Evolutionary conservation across 2,329 filamentous ascomycete species (phyloP).

Genomic region (Chrysosporium keratinophilum): DNA sequence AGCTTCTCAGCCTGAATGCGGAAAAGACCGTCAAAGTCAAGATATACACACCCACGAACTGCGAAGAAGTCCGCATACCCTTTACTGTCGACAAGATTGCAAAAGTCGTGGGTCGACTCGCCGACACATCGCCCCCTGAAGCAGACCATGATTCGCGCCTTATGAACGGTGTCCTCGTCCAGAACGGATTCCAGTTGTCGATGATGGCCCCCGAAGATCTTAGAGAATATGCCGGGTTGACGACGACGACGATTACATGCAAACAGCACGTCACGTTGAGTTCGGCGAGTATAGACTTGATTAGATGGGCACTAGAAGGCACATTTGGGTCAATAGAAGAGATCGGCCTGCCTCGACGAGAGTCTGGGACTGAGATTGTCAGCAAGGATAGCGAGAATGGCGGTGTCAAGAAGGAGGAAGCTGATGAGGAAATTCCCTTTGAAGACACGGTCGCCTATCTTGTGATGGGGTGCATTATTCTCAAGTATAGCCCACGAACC

Average conservation of each 20-base stretch:
- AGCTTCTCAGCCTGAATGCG: slow-evolving; percentile 82
- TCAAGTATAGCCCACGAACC: slow-evolving; percentile 60
- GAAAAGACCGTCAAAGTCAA: slow-evolving; percentile 73
- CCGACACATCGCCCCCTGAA: slow-evolving; percentile 61
- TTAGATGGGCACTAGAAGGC: slow-evolving; percentile 86
- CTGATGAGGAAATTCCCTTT: slow-evolving; percentile 37
- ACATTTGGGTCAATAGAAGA: slow-evolving; percentile 79
- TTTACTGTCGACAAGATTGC: slow-evolving; percentile 93
- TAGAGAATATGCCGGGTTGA: slow-evolving; percentile 91
- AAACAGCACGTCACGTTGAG: slow-evolving; percentile 80
- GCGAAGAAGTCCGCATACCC: slow-evolving; percentile 86
- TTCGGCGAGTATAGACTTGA: slow-evolving; percentile 79
- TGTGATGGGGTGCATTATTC: slow-evolving; percentile 82
- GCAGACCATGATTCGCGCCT: slow-evolving; percentile 44
- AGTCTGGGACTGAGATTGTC: slow-evolving; percentile 25
- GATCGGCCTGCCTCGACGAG: slow-evolving; percentile 22
- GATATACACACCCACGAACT: slow-evolving; percentile 87
- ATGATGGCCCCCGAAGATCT: slow-evolving; percentile 95
- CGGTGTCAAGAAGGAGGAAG: slow-evolving; percentile 28
- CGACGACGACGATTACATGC: slow-evolving; percentile 87
- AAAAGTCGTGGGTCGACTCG: slow-evolving; percentile 90
- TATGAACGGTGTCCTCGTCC: slow-evolving; percentile 82
- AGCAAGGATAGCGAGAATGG: slow-evolving; percentile 32
- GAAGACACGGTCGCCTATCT: slow-evolving; percentile 40
- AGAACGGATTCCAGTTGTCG: slow-evolving; percentile 95